These are phyloP conservation scores for Leishmania martiniquensis DNA, from an alignment of 208 protist species.

Conservation along the genomic window DNA sequence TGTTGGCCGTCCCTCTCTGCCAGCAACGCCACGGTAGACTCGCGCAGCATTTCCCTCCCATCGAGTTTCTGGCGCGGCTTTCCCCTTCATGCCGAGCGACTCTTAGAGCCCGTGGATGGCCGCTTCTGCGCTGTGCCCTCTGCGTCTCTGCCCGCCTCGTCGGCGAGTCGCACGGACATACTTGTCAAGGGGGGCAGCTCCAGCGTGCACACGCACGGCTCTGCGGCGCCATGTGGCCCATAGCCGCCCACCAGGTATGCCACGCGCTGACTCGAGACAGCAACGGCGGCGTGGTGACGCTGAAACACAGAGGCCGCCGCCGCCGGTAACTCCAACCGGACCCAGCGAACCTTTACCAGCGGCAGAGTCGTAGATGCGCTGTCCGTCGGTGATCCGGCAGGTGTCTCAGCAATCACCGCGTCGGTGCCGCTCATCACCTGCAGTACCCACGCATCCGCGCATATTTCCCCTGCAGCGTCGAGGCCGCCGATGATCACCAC, in stretches of 20 bases:
- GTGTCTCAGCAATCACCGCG: slow-evolving; percentile 22
- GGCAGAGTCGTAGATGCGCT: neutral
- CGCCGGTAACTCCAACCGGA: slow-evolving; percentile 16
- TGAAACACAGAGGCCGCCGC: slow-evolving; percentile 5
- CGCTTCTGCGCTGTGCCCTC: neutral
- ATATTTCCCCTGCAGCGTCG: slow-evolving; percentile 44
- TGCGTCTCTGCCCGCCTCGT: neutral
- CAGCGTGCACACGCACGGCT: slow-evolving; percentile 17
- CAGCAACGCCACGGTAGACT: neutral
- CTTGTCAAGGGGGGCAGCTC: slow-evolving; percentile 19
- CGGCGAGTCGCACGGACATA: slow-evolving; percentile 11
- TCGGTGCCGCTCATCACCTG: slow-evolving; percentile 25
- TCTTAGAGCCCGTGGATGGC: neutral
- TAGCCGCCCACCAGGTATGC: slow-evolving; percentile 63
- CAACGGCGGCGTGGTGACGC: slow-evolving; percentile 44
- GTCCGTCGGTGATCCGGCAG: neutral
- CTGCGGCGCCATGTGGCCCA: neutral
- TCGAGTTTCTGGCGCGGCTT: too few relatives aligned
- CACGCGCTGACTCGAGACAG: slow-evolving; percentile 37
- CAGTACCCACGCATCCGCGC: slow-evolving; percentile 79
- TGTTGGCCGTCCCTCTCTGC: neutral
- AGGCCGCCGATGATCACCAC: slow-evolving; percentile 78
- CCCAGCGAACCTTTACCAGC: slow-evolving; percentile 26
- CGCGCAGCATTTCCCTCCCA: too few relatives aligned
- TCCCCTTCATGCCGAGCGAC: neutral